These are phyloP conservation scores for Trametes cingulata DNA, from an alignment of 768 basidiomycete species.

Conservation along the genomic window DNA sequence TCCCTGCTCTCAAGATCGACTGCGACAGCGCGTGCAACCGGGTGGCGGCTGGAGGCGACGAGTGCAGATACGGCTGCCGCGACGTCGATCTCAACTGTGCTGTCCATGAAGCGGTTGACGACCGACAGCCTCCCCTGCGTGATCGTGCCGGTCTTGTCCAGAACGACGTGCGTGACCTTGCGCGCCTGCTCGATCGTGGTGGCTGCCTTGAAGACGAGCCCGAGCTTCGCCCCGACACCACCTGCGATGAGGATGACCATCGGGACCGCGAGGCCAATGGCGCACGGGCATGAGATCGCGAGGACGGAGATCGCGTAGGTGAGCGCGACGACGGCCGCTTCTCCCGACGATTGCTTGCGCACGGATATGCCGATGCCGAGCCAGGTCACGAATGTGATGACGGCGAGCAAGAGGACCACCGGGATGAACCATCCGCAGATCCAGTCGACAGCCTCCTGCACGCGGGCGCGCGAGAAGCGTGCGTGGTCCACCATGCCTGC, in stretches of 20 bases:
- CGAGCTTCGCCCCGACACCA: conserved; percentile 34
- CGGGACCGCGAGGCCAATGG: conserved; percentile 38
- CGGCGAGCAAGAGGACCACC: conserved; percentile 42
- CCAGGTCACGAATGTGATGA: conserved; percentile 41
- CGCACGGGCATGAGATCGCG: conserved; percentile 58
- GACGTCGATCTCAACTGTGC: conserved; percentile 4
- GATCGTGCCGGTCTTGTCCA: conserved; percentile 66
- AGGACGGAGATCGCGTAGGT: conserved; percentile 54
- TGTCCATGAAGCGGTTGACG: conserved; percentile 32
- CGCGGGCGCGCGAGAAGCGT: conserved; percentile 37
- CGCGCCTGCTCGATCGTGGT: conserved; percentile 45
- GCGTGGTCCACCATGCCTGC: conserved; percentile 38
- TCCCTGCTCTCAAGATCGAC: conserved; percentile 28
- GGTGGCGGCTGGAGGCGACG: conserved; percentile 37
- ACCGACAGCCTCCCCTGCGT: conserved; percentile 45
- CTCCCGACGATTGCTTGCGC: conserved; percentile 26
- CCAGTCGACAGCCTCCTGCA: conserved; percentile 51
- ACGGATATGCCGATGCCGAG: conserved; percentile 35
- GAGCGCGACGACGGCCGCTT: conserved; percentile 39
- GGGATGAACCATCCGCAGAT: conserved; percentile 53
- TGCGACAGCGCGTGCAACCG: conserved; percentile 37
- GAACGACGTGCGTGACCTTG: conserved; percentile 45
- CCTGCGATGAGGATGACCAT: conserved; percentile 39
- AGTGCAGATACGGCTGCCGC: conserved; percentile 30
- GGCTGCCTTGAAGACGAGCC: conserved; percentile 36